phyloP scores from a whole-genome alignment of 2,329 filamentous ascomycete species.

The Blastomyces gilchristii region DNA sequence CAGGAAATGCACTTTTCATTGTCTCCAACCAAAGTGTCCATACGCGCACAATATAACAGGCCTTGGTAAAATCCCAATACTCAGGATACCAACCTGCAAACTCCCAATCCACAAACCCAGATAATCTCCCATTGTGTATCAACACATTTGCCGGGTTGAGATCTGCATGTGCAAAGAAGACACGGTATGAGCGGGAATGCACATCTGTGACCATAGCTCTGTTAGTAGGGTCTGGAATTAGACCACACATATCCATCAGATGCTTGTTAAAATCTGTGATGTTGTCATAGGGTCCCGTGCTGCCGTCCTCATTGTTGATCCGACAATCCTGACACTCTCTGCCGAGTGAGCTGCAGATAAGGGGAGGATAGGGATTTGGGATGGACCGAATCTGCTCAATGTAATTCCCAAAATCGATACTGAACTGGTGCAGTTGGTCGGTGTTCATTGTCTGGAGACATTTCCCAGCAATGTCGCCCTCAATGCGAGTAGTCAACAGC shows the following conservation, averaged over 20 bases:
- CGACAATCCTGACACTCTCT: slow-evolving; percentile 10
- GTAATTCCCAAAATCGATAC: no score
- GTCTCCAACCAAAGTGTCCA: slow-evolving; percentile 4
- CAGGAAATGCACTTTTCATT: slow-evolving; percentile 3
- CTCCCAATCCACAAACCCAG: no score
- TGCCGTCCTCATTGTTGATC: slow-evolving; percentile 5
- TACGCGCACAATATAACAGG: slow-evolving; percentile 1
- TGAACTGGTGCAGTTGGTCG: no score
- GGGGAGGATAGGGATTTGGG: slow-evolving; percentile 10
- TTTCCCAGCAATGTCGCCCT: slow-evolving; percentile 10
- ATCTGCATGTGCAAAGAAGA: no score
- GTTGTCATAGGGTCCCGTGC: slow-evolving; percentile 5
- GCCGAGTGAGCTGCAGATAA: slow-evolving; percentile 9
- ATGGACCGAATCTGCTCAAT: slow-evolving; percentile 9
- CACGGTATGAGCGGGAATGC: no score
- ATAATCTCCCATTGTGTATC: no score
- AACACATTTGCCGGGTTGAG: no score
- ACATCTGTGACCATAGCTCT: slow-evolving; percentile 5
- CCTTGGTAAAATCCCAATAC: background rate
- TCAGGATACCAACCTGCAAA: no score
- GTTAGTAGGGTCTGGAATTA: slow-evolving; percentile 8
- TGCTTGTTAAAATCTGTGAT: slow-evolving; percentile 3
- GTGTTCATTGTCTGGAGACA: background rate
- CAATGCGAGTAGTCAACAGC: slow-evolving; percentile 8
- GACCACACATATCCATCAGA: slow-evolving; percentile 7